Evolutionary conservation across 257 asterid species (phyloP).

Genomic region (Coffea canephora): DNA sequence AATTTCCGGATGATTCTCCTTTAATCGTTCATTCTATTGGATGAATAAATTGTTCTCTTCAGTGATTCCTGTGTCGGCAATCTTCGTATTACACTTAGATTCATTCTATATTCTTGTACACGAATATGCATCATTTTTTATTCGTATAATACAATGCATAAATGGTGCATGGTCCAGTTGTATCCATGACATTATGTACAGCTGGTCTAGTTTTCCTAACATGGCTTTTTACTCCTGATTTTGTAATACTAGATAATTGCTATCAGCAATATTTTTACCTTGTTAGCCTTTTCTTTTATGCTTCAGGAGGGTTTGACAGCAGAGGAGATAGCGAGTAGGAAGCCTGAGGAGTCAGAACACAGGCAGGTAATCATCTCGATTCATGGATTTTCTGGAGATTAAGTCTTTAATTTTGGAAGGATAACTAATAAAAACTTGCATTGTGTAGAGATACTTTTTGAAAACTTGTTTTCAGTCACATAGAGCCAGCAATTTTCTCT

Average conservation of each 20-base stretch:
- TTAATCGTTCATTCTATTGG: neutral
- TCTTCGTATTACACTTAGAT: neutral
- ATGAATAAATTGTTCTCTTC: neutral
- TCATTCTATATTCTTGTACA: neutral
- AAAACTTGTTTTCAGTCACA: neutral
- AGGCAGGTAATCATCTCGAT: conserved; percentile 48
- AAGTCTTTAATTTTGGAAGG: neutral
- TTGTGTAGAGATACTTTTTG: no score
- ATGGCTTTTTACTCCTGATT: neutral
- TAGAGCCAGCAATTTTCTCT: neutral
- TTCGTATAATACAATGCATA: no score
- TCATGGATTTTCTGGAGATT: neutral
- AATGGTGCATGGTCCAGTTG: no score
- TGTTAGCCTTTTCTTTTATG: neutral
- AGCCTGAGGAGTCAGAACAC: conserved; percentile 69
- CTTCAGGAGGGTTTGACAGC: conserved; percentile 86
- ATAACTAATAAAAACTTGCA: neutral
- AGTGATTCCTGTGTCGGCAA: neutral
- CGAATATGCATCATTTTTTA: no score
- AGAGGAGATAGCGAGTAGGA: conserved; percentile 64
- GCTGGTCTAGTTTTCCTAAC: neutral
- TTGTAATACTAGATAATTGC: neutral
- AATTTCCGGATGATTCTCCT: neutral
- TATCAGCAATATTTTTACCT: neutral
- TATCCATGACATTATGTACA: neutral